Conservation (phyloP, 228 moss, liverwort and hornwort genomes). For the Sphagnum fallax region DNA sequence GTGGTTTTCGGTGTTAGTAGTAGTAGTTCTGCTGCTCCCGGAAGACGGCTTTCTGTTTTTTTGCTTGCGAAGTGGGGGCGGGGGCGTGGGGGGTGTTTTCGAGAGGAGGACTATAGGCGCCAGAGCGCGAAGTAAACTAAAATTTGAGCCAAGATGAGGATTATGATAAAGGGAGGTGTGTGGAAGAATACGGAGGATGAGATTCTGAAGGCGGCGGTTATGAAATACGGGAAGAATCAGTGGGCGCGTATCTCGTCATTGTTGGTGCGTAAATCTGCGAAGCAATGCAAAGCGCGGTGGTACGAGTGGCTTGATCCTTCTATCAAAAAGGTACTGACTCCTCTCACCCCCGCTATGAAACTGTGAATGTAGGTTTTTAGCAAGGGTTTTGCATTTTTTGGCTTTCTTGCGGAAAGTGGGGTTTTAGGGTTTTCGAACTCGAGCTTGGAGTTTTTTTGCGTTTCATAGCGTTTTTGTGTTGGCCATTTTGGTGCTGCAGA, state of each 20-base stretch:
- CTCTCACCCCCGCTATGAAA: not conserved
- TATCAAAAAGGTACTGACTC: slow-evolving; percentile 59
- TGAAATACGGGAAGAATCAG: slow-evolving; percentile 97
- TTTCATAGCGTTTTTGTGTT: not conserved
- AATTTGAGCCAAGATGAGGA: slow-evolving; percentile 61
- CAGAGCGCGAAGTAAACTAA: not conserved
- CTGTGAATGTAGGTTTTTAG: too few relatives aligned
- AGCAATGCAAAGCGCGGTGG: slow-evolving; percentile 96
- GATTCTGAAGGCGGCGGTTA: slow-evolving; percentile 95
- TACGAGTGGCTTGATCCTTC: slow-evolving; percentile 98
- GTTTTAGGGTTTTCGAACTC: too few relatives aligned
- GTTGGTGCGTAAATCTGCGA: slow-evolving; percentile 83
- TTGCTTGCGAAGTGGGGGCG: too few relatives aligned
- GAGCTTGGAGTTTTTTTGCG: not conserved
- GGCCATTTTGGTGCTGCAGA: slow-evolving; percentile 25
- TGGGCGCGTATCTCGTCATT: slow-evolving; percentile 93
- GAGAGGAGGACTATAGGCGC: not conserved
- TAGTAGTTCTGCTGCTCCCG: too few relatives aligned
- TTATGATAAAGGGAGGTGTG: slow-evolving; percentile 96
- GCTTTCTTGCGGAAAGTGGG: too few relatives aligned
- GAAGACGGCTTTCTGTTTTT: too few relatives aligned
- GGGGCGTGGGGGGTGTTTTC: too few relatives aligned
- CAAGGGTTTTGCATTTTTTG: too few relatives aligned
- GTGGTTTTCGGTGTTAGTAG: too few relatives aligned
- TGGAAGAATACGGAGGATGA: slow-evolving; percentile 99